Base-by-base conservation (phyloP, 106 monocot species). In the Posidonia australis region DNA sequence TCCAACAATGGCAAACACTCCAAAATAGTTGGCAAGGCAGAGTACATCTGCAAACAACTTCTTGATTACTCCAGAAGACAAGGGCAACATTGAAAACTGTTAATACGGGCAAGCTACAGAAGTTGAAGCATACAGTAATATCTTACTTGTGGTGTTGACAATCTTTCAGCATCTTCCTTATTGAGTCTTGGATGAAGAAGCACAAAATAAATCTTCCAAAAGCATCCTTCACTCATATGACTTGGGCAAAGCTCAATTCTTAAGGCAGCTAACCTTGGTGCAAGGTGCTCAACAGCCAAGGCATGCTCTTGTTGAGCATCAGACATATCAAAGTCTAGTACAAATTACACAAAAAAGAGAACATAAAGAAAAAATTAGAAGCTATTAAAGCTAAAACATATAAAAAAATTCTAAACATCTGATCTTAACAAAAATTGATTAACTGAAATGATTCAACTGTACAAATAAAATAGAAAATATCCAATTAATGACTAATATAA, bases 141-240 rank as follows among this genome's bases (percentile, higher is more conserved):
- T 25, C 44, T 74, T 56, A 90, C 90, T 80, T 90, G 90, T 47
- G 87, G 90, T 41, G 96, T 98, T 19, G 87, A 90, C 45, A 98
- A 49, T 75, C 85, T 87, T 31, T 90, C 85, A 29, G 87, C 82
- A 71, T 98, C 84, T 64, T 84, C 76, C 76, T 87, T 84, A 60
- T 68, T 81, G 32, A 90, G 81, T 77, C 90, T 87, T 52, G 96
- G 77, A 83, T 98, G 96, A 67, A 98, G 73, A 68, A 98, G 82
- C 49, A 90, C 90, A 76, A 98, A 98, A 75, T 98, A 98, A 24
- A 98, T 98, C 75, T 90, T 98, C 96, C 96, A 98, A 66, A 98
- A 98, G 74, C 73, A 82, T n/a, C 82, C 90, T 74, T 87, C 77
- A 69, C 90, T 91, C 84, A 98, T 90, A 76, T 90, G 90, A 46